These are phyloP conservation scores for Scalesia atractyloides DNA, from an alignment of 129 eudicot genomes.

Conservation along the genomic window DNA sequence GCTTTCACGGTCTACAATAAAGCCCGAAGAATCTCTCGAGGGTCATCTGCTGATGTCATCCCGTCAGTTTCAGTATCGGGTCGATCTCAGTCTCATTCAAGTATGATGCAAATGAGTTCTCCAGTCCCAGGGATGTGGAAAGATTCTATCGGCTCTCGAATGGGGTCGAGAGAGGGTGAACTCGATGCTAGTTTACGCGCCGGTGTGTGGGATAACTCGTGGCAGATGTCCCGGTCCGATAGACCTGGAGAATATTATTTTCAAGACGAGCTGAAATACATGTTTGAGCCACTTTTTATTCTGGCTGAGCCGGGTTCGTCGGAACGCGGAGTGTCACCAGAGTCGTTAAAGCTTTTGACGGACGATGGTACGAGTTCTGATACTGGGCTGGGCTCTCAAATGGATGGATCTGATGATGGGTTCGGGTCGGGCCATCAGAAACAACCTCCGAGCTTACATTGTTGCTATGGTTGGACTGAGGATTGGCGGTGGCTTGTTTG, in stretches of 20 bases:
- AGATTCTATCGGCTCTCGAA: constrained; percentile 69
- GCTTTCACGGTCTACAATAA: constrained; percentile 97
- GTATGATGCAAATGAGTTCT: constrained; percentile 70
- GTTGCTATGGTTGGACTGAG: constrained; percentile 99
- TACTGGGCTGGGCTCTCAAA: constrained; percentile 60
- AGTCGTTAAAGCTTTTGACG: constrained; percentile 59
- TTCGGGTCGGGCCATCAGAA: constrained; percentile 67
- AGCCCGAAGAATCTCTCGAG: constrained; percentile 85
- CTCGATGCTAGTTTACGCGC: constrained; percentile 72
- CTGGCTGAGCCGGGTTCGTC: constrained; percentile 91
- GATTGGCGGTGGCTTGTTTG: constrained; percentile 99
- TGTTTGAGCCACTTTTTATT: constrained; percentile 97
- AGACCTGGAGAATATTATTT: constrained; percentile 51
- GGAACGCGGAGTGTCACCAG: constrained; percentile 72
- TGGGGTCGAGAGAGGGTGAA: constrained; percentile 79
- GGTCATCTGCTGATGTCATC: constrained; percentile 51
- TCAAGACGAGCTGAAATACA: constrained; percentile 71
- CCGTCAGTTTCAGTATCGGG: constrained; percentile 54
- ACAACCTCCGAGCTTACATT: constrained; percentile 75
- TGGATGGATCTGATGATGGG: constrained; percentile 71
- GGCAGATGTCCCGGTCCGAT: constrained; percentile 76
- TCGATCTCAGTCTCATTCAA: constrained; percentile 75
- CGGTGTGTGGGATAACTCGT: constrained; percentile 90
- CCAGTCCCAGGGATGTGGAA: constrained; percentile 92
- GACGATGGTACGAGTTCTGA: constrained; percentile 85